A percentile compares a stretch with the other conserved stretches of the same genome.
phyloP scores from a whole-genome alignment of 805 yeast species.

The Candida germanica region DNA sequence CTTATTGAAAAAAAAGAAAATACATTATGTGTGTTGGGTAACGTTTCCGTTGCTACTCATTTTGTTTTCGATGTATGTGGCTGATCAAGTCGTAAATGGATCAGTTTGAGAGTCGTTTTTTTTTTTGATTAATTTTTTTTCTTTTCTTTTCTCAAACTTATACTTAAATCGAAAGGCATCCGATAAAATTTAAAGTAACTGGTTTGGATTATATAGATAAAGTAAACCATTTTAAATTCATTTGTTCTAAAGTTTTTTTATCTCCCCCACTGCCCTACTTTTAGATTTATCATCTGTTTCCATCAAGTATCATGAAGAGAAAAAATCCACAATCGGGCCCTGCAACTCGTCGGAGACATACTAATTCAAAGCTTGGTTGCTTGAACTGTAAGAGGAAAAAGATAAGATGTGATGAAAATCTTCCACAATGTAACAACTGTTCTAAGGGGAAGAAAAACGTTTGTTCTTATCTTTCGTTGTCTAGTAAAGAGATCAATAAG shows the following conservation, averaged over 20 bases:
- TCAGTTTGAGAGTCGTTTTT: slow-evolving; percentile 3
- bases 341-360: slow-evolving; percentile 22
- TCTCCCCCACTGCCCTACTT: no score
- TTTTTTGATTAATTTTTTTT: slow-evolving; percentile 1
- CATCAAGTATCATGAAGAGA: background rate
- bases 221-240: background rate
- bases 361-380: slow-evolving; percentile 30
- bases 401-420: slow-evolving; percentile 28
- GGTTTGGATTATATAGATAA: no score
- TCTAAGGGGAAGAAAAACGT: slow-evolving; percentile 21
- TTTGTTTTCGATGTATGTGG: no score
- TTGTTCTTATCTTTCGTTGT: slow-evolving; percentile 24
- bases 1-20: no score
- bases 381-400: slow-evolving; percentile 29
- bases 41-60: no score
- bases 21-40: no score
- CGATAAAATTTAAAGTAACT: background rate
- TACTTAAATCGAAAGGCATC: background rate
- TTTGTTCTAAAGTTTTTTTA: background rate
- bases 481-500: slow-evolving; percentile 17
- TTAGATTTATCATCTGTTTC: no score
- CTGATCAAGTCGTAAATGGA: slow-evolving; percentile 6
- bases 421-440: slow-evolving; percentile 28
- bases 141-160: background rate
- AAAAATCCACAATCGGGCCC: background rate